Conservation (phyloP, 148 eudicot species). For the Rhododendron simsii region DNA sequence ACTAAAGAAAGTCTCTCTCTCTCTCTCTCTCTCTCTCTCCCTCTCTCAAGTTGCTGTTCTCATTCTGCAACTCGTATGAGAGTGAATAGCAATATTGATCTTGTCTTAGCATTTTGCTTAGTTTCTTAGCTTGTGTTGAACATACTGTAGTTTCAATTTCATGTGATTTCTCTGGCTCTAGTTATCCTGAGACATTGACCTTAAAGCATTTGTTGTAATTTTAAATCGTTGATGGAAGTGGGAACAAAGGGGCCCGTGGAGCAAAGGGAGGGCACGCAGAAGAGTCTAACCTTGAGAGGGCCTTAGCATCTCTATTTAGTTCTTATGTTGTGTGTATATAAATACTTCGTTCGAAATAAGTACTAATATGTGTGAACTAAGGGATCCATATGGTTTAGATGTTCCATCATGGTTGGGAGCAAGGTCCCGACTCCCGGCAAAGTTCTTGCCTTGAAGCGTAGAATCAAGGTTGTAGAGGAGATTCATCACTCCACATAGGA, state of each 20-base stretch:
- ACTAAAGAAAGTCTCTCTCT: conserved; percentile 27
- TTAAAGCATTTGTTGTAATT: background rate
- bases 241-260: background rate
- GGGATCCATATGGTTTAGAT: background rate
- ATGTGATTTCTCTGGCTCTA: background rate
- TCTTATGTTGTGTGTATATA: background rate
- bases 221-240: background rate
- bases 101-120: background rate
- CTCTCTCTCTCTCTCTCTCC: background rate
- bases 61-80: background rate
- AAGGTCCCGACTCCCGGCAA: background rate
- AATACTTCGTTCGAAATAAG: background rate
- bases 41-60: background rate
- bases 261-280: background rate
- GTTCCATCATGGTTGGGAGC: background rate
- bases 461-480: background rate
- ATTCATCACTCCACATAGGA: background rate
- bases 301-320: background rate
- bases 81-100: background rate
- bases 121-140: background rate
- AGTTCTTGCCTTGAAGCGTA: background rate
- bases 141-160: background rate
- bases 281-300: background rate
- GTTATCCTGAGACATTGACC: background rate
- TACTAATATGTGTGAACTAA: background rate